Percentiles rank a stretch among this genome's conserved stretches.
phyloP scores from a whole-genome alignment of 2,329 filamentous ascomycete genomes.

The Pseudopyricularia cyperi region DNA sequence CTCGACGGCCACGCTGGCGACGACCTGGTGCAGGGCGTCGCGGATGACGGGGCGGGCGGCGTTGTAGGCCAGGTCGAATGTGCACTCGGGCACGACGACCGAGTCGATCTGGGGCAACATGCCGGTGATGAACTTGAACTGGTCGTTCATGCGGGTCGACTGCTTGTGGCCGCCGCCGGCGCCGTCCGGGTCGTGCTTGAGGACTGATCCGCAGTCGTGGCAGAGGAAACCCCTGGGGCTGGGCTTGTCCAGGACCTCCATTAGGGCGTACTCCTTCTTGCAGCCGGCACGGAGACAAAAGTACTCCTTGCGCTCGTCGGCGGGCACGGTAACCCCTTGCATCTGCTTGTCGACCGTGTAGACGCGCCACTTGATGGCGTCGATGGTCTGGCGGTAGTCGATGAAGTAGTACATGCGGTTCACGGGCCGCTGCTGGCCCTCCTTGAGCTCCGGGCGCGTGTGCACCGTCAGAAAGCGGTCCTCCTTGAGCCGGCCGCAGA shows the following conservation, averaged over 20 bases:
- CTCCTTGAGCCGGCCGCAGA: constrained; percentile 73
- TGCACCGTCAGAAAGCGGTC: constrained; percentile 75
- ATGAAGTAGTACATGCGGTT: constrained; percentile 95
- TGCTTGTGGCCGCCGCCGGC: constrained; percentile 60
- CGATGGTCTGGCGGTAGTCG: constrained; percentile 85
- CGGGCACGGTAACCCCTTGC: constrained; percentile 68
- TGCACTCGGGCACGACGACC: constrained; percentile 60
- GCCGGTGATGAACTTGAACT: constrained; percentile 67
- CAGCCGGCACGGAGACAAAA: constrained; percentile 59
- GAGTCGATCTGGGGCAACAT: constrained; percentile 65
- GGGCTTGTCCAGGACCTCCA: constrained; percentile 74
- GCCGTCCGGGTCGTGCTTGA: constrained; percentile 54
- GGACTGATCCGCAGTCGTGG: constrained; percentile 56
- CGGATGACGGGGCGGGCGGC: constrained; percentile 51
- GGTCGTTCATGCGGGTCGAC: constrained; percentile 61
- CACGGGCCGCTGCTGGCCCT: constrained; percentile 69
- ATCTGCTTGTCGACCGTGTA: constrained; percentile 81
- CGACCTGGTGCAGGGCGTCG: constrained; percentile 53
- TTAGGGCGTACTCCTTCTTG: constrained; percentile 72
- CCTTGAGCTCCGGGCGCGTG: constrained; percentile 63
- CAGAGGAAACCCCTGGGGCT: constrained; percentile 67
- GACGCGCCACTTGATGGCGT: constrained; percentile 90
- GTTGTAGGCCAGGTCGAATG: constrained; percentile 55
- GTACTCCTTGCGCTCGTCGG: constrained; percentile 83
- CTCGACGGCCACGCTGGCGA: constrained; percentile 45